phyloP scores from a whole-genome alignment of 2,329 filamentous ascomycete genomes.

The Pestalotiopsis sp. region DNA sequence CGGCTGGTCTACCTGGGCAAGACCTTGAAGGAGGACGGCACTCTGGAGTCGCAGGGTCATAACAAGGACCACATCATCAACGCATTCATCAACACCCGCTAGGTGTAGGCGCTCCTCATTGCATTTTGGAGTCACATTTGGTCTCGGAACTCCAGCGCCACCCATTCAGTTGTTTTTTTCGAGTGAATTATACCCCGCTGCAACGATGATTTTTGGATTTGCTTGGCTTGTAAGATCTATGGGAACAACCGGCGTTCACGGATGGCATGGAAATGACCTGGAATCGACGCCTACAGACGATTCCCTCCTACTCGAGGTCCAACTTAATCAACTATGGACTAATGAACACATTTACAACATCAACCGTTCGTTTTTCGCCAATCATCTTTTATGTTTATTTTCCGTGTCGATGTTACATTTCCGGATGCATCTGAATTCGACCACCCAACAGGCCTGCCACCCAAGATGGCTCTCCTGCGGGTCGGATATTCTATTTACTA shows the following conservation, averaged over 20 bases:
- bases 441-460: no score
- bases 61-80: slow-evolving; percentile 75
- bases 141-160: background rate
- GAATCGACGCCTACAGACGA: background rate
- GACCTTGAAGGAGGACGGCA: slow-evolving; percentile 69
- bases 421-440: no score
- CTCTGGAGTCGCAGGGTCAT: slow-evolving; percentile 74
- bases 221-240: background rate
- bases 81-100: slow-evolving; percentile 66
- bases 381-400: background rate
- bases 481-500: no score
- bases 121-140: background rate
- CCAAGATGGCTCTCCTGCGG: no score
- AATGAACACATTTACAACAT: background rate
- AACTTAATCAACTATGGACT: background rate
- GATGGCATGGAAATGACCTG: background rate
- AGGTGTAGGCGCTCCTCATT: slow-evolving; percentile 14
- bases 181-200: background rate
- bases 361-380: background rate
- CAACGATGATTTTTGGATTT: background rate
- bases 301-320: background rate
- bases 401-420: background rate
- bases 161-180: background rate
- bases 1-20: slow-evolving; percentile 81
- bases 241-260: background rate